A percentile compares a stretch with the other conserved stretches of the same genome.
Conservation (phyloP, 805 yeast species). For the Spathaspora arborariae region DNA sequence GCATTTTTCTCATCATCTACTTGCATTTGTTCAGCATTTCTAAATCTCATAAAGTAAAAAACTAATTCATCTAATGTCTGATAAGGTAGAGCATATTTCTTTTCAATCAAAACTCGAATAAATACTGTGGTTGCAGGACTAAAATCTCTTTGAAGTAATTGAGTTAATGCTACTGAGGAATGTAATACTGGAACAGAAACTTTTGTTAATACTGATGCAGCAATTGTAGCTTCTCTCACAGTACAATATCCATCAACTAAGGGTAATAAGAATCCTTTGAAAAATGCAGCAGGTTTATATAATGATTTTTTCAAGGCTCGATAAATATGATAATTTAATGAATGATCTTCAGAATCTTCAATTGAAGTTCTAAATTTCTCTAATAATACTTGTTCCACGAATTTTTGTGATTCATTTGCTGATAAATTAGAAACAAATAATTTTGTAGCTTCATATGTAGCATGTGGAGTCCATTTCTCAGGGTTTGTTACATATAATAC, state of each 20-base stretch:
- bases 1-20: constrained; percentile 33
- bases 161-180: constrained; percentile 91
- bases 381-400: constrained; percentile 61
- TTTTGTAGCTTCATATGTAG: constrained; percentile 91
- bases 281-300: constrained; percentile 96
- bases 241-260: constrained; percentile 85
- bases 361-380: constrained; percentile 71
- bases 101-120: constrained; percentile 84
- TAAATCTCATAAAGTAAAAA: constrained; percentile 88
- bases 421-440: constrained; percentile 86
- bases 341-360: constrained; percentile 71
- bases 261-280: constrained; percentile 93
- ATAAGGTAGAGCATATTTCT: constrained; percentile 94
- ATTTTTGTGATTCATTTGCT: constrained; percentile 85
- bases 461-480: constrained; percentile 91
- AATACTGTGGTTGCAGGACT: constrained; percentile 87
- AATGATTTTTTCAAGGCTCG: constrained; percentile 88
- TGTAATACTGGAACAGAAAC: constrained; percentile 92
- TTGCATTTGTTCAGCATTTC: constrained; percentile 47
- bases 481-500: constrained; percentile 91
- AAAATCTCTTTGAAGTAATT: constrained; percentile 75
- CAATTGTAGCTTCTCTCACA: constrained; percentile 90
- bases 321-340: constrained; percentile 87
- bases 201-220: constrained; percentile 84
- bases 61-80: constrained; percentile 94